A percentile compares a stretch with the other conserved stretches of the same genome.
Evolutionary conservation across 2,329 filamentous ascomycete species (phyloP).

Genomic region (Epichloe glyceriae): DNA sequence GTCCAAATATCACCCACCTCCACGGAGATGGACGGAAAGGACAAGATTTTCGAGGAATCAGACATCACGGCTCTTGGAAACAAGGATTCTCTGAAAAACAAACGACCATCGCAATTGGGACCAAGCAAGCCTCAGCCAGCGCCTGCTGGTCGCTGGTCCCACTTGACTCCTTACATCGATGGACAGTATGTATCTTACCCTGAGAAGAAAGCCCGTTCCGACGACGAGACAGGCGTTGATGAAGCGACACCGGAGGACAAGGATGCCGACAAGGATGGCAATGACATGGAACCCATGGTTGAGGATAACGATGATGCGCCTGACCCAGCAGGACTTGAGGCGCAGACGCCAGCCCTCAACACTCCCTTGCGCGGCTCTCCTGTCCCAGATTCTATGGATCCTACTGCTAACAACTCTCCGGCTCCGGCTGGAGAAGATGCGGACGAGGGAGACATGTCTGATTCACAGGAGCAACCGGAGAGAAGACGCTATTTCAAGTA

Average conservation of each 20-base stretch:
- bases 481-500: constrained; percentile 27
- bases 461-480: constrained; percentile 20
- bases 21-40: not conserved
- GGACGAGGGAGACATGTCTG: constrained; percentile 23
- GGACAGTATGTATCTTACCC: constrained; percentile 27
- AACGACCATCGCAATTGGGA: constrained; percentile 2
- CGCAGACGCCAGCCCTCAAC: constrained; percentile 24
- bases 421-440: constrained; percentile 23
- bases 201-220: constrained; percentile 20
- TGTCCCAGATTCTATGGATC: constrained; percentile 24
- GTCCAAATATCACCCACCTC: not conserved
- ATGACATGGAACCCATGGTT: constrained; percentile 19
- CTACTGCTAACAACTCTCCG: constrained; percentile 25
- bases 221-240: constrained; percentile 19
- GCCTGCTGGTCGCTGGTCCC: constrained; percentile 22
- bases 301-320: constrained; percentile 21
- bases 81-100: not conserved
- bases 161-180: constrained; percentile 28
- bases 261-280: constrained; percentile 12
- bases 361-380: constrained; percentile 27
- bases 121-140: constrained; percentile 16
- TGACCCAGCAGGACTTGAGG: constrained; percentile 18
- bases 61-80: not conserved
- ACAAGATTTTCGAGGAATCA: not conserved
- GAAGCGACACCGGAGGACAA: constrained; percentile 21